These are phyloP conservation scores for Metschnikowia sp. DNA, from an alignment of 805 yeast genomes.

Conservation along the genomic window DNA sequence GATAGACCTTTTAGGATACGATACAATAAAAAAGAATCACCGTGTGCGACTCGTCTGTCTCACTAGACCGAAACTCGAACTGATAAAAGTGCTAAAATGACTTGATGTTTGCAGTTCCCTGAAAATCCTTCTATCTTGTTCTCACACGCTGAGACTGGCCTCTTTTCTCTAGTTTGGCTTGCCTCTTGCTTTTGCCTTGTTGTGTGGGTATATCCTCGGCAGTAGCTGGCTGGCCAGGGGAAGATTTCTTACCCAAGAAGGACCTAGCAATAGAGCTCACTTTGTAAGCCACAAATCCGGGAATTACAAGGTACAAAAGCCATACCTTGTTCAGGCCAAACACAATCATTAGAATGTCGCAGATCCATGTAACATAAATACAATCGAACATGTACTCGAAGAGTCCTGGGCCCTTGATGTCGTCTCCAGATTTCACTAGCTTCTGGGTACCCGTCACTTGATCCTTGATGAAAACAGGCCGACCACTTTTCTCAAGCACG, in stretches of 20 bases:
- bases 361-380: slow-evolving; percentile 59
- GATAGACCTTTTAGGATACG: no score
- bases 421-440: slow-evolving; percentile 55
- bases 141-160: slow-evolving; percentile 7
- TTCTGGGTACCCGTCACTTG: slow-evolving; percentile 27
- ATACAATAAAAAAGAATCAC: no score
- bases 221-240: neutral
- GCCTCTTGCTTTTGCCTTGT: slow-evolving; percentile 16
- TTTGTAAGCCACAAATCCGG: slow-evolving; percentile 50
- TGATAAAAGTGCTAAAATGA: no score
- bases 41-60: no score
- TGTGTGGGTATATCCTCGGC: neutral
- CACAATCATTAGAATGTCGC: slow-evolving; percentile 50
- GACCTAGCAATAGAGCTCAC: slow-evolving; percentile 34
- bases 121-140: neutral
- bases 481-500: slow-evolving; percentile 54
- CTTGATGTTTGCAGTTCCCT: no score
- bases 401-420: slow-evolving; percentile 58
- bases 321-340: slow-evolving; percentile 60
- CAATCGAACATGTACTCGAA: slow-evolving; percentile 73
- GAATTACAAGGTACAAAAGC: slow-evolving; percentile 51
- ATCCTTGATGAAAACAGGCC: slow-evolving; percentile 51
- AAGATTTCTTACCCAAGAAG: slow-evolving; percentile 12
- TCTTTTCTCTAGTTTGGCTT: slow-evolving; percentile 17
- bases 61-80: no score